Evolutionary conservation across 1,284 basidiomycete genomes (phyloP), one percentile per base, ranked within the genome.

Genomic region (Rhodotorula sp.): DNA sequence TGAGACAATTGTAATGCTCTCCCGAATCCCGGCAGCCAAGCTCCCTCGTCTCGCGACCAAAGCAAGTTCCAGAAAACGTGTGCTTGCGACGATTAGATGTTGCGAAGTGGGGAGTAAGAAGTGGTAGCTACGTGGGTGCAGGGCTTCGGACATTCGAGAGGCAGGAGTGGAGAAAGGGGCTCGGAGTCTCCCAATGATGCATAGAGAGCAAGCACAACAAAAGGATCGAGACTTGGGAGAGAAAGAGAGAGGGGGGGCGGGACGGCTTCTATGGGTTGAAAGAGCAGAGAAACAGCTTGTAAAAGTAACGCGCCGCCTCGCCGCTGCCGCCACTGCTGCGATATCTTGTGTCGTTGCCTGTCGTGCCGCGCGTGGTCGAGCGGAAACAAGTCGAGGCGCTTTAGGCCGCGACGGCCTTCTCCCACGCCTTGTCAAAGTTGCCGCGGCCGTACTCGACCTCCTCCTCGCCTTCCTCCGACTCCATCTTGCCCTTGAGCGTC

Each of bases 381-480:
- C 16, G 31, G 57, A 58, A 34, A 23, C 31, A 39, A 29, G 57
- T 18, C 29, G 31, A 21, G 5, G 54, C 14, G 52, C 23, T 26
- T 56, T 26, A 56, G 5, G 43, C 58, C 43, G 58, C 46, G 15
- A n/a, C 47, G 23, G 58, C 58, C 69, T 78, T 76, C 31, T 76
- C 70, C 52, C 64, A 76, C n/a, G 72, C 72, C 57, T 65, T 65
- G 67, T 65, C 70, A 52, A 78, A 70, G 31, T 23, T 46, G 48
- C 74, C 69, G 52, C 72, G 75, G 29, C 71, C 78, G 39, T 63
- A 71, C 59, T 78, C 77, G 51, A 76, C 68, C 54, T 78, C 77
- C 62, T 78, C 78, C 39, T 78, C 74, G 31, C 78, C 78, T 34
- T 76, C 74, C 56, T 77, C 76, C 31, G 71, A 72, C 61, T 72